Conservation (phyloP, 2,329 filamentous ascomycete species). For the Stemphylium vesicarium region DNA sequence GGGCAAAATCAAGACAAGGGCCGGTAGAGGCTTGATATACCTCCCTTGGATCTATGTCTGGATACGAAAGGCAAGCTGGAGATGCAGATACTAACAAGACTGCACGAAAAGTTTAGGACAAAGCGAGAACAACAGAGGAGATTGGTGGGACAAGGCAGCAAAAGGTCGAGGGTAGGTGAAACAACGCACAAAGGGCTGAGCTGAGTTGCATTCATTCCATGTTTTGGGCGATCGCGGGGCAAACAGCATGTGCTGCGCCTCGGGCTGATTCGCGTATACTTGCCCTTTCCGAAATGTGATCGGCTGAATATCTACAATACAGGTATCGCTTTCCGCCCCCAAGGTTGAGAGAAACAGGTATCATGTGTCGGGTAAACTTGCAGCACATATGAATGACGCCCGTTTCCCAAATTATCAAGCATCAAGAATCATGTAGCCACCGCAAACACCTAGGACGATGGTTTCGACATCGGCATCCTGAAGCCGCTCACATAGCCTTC, state of each 20-base stretch:
- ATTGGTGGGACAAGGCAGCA: no score
- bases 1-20: no score
- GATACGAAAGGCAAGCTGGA: no score
- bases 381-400: neutral
- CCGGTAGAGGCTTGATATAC: no score
- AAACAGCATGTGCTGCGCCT: slow-evolving; percentile 22
- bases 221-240: slow-evolving; percentile 9
- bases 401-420: slow-evolving; percentile 1
- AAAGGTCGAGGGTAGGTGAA: neutral
- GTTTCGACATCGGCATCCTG: slow-evolving; percentile 39
- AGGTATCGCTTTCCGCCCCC: slow-evolving; percentile 3
- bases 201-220: slow-evolving; percentile 9
- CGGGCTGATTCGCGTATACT: slow-evolving; percentile 8
- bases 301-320: slow-evolving; percentile 4
- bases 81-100: no score
- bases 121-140: no score
- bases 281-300: slow-evolving; percentile 5
- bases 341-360: neutral
- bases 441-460: neutral
- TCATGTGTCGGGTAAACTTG: neutral
- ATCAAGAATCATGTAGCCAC: neutral
- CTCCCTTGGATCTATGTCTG: no score
- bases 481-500: slow-evolving; percentile 41
- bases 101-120: no score
- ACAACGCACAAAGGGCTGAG: slow-evolving; percentile 9